Conservation (phyloP, 352 stramenopile genomes). For the Phytopythium chamaehyphon region DNA sequence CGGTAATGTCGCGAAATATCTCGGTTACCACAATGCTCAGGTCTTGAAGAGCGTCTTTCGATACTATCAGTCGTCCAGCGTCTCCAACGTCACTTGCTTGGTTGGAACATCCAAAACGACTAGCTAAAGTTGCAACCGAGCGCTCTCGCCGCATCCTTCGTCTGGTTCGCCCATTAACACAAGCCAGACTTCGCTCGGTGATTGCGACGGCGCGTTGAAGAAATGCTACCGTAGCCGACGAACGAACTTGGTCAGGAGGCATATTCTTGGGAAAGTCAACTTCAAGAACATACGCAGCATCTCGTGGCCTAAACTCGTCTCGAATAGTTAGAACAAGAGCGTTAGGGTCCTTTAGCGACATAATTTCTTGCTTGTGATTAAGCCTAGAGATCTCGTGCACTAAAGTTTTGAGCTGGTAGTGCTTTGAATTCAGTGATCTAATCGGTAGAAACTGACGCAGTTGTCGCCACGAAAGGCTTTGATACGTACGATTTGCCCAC, state of each 20-base stretch:
- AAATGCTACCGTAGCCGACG: constrained; percentile 15
- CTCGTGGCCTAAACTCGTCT: constrained; percentile 14
- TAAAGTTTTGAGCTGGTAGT: constrained; percentile 54
- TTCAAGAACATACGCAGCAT: constrained; percentile 38
- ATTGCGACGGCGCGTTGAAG: constrained; percentile 31
- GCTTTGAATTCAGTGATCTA: constrained; percentile 61
- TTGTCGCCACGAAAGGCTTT: constrained; percentile 43
- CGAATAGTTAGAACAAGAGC: constrained; percentile 28
- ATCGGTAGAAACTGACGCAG: constrained; percentile 55
- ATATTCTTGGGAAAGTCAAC: constrained; percentile 28
- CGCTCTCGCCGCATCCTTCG: constrained; percentile 25
- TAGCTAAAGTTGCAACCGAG: constrained; percentile 8
- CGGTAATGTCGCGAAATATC: constrained; percentile 43
- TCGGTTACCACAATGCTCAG: constrained; percentile 35
- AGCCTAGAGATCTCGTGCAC: constrained; percentile 10
- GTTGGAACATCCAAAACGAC: constrained; percentile 6
- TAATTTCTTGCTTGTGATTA: neutral
- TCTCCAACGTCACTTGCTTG: neutral
- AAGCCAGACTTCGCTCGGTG: constrained; percentile 33
- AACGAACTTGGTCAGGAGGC: constrained; percentile 4
- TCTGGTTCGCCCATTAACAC: constrained; percentile 47
- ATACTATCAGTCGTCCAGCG: constrained; percentile 30
- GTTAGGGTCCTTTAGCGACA: constrained; percentile 26
- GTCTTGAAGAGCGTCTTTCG: constrained; percentile 38
- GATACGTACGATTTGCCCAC: constrained; percentile 46